Conservation (phyloP, 1,284 basidiomycete genomes). For the Exobasidium rhododendri region DNA sequence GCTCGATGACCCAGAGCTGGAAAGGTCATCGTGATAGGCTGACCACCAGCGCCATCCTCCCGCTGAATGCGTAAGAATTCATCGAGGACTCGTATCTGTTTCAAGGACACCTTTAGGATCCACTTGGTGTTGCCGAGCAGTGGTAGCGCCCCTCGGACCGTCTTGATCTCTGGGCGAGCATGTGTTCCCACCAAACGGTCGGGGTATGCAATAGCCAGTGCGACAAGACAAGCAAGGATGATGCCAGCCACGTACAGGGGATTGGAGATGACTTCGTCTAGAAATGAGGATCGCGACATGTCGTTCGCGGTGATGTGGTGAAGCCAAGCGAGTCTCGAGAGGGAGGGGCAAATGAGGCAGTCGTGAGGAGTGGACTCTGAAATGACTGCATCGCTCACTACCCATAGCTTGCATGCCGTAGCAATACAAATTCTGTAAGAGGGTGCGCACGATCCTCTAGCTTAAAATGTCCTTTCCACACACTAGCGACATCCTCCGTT, state of each 20-base stretch:
- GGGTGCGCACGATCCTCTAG: no score
- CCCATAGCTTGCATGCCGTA: no score
- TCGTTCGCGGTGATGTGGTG: no score
- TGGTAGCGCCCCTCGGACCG: not conserved
- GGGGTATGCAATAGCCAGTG: constrained; percentile 5
- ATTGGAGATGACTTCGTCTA: not conserved
- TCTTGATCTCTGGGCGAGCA: constrained; percentile 4
- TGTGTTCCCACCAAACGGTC: constrained; percentile 7
- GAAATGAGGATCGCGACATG: no score
- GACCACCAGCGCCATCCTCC: constrained; percentile 2
- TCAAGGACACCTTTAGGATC: not conserved
- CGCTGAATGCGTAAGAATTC: constrained; percentile 4
- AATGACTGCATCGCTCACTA: no score
- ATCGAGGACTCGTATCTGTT: not conserved
- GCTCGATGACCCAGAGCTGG: constrained; percentile 17
- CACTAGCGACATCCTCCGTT: no score
- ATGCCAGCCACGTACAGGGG: not conserved
- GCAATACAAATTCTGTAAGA: no score
- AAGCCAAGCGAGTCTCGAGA: no score
- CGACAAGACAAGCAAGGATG: not conserved
- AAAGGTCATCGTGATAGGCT: constrained; percentile 8
- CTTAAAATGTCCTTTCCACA: no score
- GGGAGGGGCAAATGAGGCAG: no score
- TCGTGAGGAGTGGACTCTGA: no score
- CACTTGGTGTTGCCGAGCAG: constrained; percentile 13